Evolutionary conservation across 306 rosid species (phyloP).

Genomic region (Spatholobus suberectus): DNA sequence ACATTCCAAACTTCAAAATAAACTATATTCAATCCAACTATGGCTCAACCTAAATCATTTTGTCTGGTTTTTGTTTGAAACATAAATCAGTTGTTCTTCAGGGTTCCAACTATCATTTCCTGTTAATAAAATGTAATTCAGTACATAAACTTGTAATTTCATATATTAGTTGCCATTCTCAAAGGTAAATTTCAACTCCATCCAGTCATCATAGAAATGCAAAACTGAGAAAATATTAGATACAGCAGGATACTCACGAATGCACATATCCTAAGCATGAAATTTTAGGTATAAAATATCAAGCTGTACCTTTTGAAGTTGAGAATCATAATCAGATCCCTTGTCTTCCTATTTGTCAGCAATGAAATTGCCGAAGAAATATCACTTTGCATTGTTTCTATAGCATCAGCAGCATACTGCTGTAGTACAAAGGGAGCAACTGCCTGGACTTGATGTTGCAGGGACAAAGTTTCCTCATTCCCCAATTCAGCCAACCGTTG

Average conservation of each 20-base stretch:
- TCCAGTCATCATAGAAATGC: not conserved
- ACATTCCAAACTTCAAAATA: not conserved
- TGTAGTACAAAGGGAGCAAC: constrained; percentile 87
- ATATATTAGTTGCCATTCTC: not conserved
- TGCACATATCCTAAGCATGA: constrained; percentile 15
- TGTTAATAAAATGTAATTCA: not conserved
- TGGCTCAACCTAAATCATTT: not conserved
- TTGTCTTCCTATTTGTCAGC: constrained; percentile 82
- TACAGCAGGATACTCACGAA: not conserved
- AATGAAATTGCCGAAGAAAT: constrained; percentile 81
- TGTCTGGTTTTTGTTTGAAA: not conserved
- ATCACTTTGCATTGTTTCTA: constrained; percentile 71
- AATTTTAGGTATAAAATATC: constrained; percentile 29
- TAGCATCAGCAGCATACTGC: constrained; percentile 79
- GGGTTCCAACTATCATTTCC: constrained; percentile 6
- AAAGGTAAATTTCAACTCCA: constrained; percentile 11
- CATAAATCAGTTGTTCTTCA: not conserved
- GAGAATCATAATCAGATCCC: constrained; percentile 92
- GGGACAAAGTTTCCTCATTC: constrained; percentile 79
- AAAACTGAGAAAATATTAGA: not conserved
- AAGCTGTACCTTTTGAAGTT: constrained; percentile 83
- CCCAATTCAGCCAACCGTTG: constrained; percentile 79
- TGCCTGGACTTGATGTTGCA: constrained; percentile 95
- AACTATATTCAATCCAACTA: constrained; percentile 9
- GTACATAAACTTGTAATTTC: not conserved